Evolutionary conservation across 257 asterid genomes (phyloP).

Genomic region (Solanum okadae): DNA sequence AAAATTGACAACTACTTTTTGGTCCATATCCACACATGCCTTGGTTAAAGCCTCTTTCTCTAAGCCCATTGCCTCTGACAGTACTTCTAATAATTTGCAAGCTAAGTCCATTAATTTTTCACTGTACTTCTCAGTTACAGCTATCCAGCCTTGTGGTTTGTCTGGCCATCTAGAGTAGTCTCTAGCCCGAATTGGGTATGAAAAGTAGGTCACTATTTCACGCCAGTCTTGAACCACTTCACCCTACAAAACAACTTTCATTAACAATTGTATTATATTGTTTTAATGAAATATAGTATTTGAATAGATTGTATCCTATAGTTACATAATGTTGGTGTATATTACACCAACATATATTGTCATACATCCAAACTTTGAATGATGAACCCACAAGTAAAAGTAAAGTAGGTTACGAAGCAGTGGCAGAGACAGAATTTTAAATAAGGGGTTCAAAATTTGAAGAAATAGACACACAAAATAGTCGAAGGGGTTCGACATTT

Average conservation of each 20-base stretch:
- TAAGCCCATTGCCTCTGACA: slow-evolving; percentile 78
- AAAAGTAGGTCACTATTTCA: slow-evolving; percentile 68
- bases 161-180: slow-evolving; percentile 87
- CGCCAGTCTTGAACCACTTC: slow-evolving; percentile 90
- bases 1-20: slow-evolving; percentile 74
- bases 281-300: no score
- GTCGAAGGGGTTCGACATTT: no score
- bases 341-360: no score
- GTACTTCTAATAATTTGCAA: slow-evolving; percentile 42
- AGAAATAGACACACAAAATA: no score
- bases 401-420: no score
- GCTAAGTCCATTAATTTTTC: slow-evolving; percentile 48
- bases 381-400: no score
- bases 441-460: no score
- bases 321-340: no score
- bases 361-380: no score
- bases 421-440: no score
- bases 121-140: slow-evolving; percentile 46
- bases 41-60: slow-evolving; percentile 56
- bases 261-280: no score
- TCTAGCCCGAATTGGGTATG: slow-evolving; percentile 55
- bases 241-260: slow-evolving; percentile 31
- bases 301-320: no score
- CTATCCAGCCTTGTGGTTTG: slow-evolving; percentile 66
- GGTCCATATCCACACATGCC: slow-evolving; percentile 84